These are phyloP conservation scores for Verticillium dahliae DNA, from an alignment of 2,329 filamentous ascomycete genomes.

Conservation along the genomic window DNA sequence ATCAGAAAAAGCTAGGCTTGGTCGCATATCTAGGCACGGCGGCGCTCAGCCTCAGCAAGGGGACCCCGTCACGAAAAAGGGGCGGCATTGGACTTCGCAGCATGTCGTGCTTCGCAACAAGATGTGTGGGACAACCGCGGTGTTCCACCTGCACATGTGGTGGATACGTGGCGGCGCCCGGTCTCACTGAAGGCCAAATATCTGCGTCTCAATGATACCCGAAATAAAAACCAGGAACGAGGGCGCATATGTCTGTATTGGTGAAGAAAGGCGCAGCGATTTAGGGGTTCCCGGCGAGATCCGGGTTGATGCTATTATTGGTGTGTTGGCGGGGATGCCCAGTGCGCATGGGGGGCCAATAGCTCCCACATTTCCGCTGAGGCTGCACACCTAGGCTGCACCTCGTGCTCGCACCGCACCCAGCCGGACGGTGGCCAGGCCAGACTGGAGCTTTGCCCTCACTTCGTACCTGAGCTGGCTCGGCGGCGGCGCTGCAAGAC, in stretches of 20 bases:
- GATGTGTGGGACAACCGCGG: neutral
- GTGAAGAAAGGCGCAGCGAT: neutral
- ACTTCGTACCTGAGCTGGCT: slow-evolving; percentile 8
- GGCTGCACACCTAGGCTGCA: slow-evolving; percentile 7
- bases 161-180: neutral
- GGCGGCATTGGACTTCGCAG: neutral
- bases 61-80: neutral
- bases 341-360: slow-evolving; percentile 3
- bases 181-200: neutral
- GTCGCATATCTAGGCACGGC: neutral
- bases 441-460: neutral
- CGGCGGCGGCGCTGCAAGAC: neutral
- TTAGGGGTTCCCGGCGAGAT: neutral
- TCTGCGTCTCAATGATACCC: neutral
- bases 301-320: slow-evolving; percentile 11
- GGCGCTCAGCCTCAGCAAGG: neutral
- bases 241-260: neutral
- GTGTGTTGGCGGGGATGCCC: slow-evolving; percentile 4
- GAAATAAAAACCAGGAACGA: neutral
- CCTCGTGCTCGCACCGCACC: neutral
- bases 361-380: slow-evolving; percentile 9
- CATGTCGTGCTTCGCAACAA: neutral
- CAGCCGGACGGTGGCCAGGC: neutral
- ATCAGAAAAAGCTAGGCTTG: neutral
- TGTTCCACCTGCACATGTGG: neutral